These are phyloP conservation scores for Musa troglodytarum DNA, from an alignment of 176 grass and related monocot genomes.

Conservation along the genomic window DNA sequence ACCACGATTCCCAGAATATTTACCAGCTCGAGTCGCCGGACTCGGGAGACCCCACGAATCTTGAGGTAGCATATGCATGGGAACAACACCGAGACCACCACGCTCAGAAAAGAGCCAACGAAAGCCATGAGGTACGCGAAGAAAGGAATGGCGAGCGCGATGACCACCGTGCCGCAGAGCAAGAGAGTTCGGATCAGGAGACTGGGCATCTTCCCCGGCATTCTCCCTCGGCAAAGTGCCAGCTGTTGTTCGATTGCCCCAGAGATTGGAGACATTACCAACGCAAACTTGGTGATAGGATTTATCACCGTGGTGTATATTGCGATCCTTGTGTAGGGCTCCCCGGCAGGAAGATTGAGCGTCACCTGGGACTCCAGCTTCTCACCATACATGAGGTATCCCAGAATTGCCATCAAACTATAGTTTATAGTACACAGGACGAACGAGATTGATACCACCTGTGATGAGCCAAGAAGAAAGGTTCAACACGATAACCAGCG, in stretches of 20 bases:
- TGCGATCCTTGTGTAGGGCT: conserved; percentile 45
- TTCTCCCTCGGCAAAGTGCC: conserved; percentile 17
- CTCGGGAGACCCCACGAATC: conserved; percentile 34
- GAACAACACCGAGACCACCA: conserved; percentile 54
- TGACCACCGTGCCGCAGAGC: conserved; percentile 41
- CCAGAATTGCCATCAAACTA: conserved; percentile 46
- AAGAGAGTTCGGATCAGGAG: conserved; percentile 34
- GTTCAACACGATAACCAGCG: too few relatives aligned
- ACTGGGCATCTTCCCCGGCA: background rate
- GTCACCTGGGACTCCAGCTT: conserved; percentile 55
- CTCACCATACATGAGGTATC: conserved; percentile 75
- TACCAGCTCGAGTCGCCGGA: conserved; percentile 31
- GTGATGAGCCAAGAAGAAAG: background rate
- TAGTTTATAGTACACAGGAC: conserved; percentile 53
- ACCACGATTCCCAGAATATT: conserved; percentile 34
- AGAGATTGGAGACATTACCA: conserved; percentile 48
- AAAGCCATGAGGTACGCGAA: conserved; percentile 77
- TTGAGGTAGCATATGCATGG: conserved; percentile 74
- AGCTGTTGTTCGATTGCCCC: conserved; percentile 48
- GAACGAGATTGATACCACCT: conserved; percentile 67
- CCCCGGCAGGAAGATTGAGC: conserved; percentile 57
- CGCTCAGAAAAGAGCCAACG: conserved; percentile 61
- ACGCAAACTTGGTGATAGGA: conserved; percentile 67
- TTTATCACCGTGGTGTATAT: conserved; percentile 75
- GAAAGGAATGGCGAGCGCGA: conserved; percentile 60